Evolutionary conservation across 768 basidiomycete genomes (phyloP).

Genomic region (Podaxis sp.): DNA sequence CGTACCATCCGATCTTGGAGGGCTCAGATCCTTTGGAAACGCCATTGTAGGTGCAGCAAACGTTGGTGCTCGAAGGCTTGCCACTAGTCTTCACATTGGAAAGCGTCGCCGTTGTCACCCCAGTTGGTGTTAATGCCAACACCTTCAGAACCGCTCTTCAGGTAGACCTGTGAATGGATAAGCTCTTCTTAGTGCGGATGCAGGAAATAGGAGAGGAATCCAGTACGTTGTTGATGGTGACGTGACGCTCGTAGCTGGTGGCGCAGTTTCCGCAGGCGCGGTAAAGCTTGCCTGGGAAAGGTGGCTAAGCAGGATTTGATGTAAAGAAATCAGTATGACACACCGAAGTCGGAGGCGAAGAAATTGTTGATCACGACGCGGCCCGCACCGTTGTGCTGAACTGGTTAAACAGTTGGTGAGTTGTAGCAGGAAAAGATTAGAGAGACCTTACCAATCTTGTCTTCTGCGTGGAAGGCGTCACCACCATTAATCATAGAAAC

Average conservation of each 20-base stretch:
- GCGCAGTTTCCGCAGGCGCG: slow-evolving; percentile 29
- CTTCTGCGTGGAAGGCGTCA: slow-evolving; percentile 26
- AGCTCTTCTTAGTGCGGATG: neutral
- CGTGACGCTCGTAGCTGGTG: slow-evolving; percentile 24
- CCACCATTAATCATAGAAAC: slow-evolving; percentile 28
- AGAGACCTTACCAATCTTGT: slow-evolving; percentile 25
- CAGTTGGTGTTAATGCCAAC: slow-evolving; percentile 30
- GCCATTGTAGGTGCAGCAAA: slow-evolving; percentile 29
- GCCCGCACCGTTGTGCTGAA: slow-evolving; percentile 30
- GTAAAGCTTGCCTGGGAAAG: slow-evolving; percentile 25
- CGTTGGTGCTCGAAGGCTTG: slow-evolving; percentile 25
- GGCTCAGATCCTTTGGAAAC: slow-evolving; percentile 26
- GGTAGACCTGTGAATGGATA: slow-evolving; percentile 20
- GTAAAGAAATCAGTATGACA: neutral
- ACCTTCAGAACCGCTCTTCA: slow-evolving; percentile 23
- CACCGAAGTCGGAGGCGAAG: slow-evolving; percentile 28
- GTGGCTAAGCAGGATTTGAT: neutral
- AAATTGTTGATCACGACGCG: slow-evolving; percentile 26
- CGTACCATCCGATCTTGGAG: slow-evolving; percentile 29
- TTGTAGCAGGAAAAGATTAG: neutral
- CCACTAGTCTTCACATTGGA: slow-evolving; percentile 26
- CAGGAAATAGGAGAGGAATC: neutral
- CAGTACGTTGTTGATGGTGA: slow-evolving; percentile 27
- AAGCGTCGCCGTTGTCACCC: slow-evolving; percentile 28
- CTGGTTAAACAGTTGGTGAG: slow-evolving; percentile 10